phyloP scores from a whole-genome alignment of 2,329 filamentous ascomycete species.

The Sclerotinia minor region DNA sequence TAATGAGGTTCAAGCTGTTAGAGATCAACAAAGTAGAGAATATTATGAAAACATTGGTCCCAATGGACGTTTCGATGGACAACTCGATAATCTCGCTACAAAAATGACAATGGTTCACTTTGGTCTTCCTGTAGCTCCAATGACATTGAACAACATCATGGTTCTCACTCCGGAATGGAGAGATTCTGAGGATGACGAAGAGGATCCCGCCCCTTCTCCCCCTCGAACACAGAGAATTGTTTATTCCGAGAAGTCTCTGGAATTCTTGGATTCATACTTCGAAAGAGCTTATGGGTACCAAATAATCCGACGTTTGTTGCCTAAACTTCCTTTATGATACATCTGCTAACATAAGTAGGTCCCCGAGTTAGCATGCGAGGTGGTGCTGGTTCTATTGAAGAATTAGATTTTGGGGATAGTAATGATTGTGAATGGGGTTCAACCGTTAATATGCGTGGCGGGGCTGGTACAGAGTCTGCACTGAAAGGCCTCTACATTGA shows the following conservation, averaged over 20 bases:
- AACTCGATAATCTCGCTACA: constrained; percentile 36
- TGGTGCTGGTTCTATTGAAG: constrained; percentile 17
- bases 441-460: constrained; percentile 14
- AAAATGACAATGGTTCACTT: constrained; percentile 41
- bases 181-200: constrained; percentile 28
- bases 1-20: constrained; percentile 7
- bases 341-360: constrained; percentile 12
- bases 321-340: too few species aligned
- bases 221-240: constrained; percentile 32
- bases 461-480: not conserved
- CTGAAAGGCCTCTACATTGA: not conserved
- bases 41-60: constrained; percentile 16
- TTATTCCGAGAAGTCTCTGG: constrained; percentile 36
- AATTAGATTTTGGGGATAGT: constrained; percentile 1
- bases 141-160: constrained; percentile 36
- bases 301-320: constrained; percentile 30
- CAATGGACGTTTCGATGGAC: constrained; percentile 15
- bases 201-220: constrained; percentile 25
- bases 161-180: constrained; percentile 22
- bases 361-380: constrained; percentile 12
- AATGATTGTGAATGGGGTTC: constrained; percentile 4
- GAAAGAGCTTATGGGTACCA: constrained; percentile 37
- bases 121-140: constrained; percentile 38
- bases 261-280: constrained; percentile 39
- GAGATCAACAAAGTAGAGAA: constrained; percentile 13